A percentile compares a stretch with the other conserved stretches of the same genome.
Conservation (phyloP, 257 asterid genomes). For the Buddleja alternifolia region DNA sequence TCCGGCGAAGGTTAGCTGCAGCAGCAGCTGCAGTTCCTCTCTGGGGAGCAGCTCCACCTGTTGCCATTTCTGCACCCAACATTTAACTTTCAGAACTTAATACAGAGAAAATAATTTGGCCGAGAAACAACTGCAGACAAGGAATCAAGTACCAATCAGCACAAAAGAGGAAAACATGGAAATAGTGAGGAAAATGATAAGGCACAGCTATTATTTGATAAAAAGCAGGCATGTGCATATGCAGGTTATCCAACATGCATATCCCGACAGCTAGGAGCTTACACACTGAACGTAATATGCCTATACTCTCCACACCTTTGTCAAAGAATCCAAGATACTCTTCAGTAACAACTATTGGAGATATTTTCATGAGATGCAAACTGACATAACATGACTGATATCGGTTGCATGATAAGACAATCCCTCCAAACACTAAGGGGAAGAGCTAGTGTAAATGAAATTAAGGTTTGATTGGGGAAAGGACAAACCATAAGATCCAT, state of each 20-base stretch:
- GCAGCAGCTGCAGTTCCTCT: constrained; percentile 78
- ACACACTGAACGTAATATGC: neutral
- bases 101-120: neutral
- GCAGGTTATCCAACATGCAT: neutral
- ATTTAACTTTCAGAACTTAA: neutral
- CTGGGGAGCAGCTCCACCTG: constrained; percentile 65
- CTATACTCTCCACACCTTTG: neutral
- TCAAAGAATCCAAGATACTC: neutral
- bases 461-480: neutral
- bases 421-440: neutral
- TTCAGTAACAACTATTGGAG: neutral
- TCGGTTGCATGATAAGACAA: neutral
- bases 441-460: neutral
- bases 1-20: constrained; percentile 64
- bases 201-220: neutral
- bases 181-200: neutral
- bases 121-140: neutral
- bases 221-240: neutral
- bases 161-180: neutral
- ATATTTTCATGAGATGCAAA: neutral
- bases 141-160: neutral
- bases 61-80: constrained; percentile 55
- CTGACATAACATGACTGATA: neutral
- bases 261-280: neutral
- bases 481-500: neutral